Base-by-base conservation (phyloP, 306 rosid species). In the Potentilla sterilis region DNA sequence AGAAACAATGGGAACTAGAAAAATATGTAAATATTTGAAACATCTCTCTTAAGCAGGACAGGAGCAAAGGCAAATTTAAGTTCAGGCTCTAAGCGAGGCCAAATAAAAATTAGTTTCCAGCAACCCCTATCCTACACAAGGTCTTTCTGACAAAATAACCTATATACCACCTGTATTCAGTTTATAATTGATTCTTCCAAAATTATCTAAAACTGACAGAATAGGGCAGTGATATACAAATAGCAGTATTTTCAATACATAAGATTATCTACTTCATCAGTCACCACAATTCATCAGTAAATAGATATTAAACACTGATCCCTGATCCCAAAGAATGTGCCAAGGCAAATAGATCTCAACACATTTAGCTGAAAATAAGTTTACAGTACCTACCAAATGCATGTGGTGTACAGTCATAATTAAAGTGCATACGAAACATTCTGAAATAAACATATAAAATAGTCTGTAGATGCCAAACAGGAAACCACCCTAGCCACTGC, bases 401-500 rank as follows among this genome's bases (percentile, higher is more conserved):
- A 74, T 44, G 32, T 6, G 21, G 70, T 19, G 5, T 18, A 43
- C 32, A 59, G 35, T 5, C 77, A 46, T 62, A 44, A 65, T 61
- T n/a, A 47, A 42, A 74, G 47, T 41, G 57, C 43, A 44, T 43
- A 74, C 2, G 42, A 42, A 73, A 81, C 78, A 79, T 75, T 66
- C 64, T 52, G 64, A 62, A 81, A 67, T 59, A 67, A 75, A 79
- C 67, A 72, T 72, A 61, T 16, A 54, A 75, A 68, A 78, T 74
- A 40, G 81, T 73, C 77, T 77, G 83, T 82, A 63, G 54, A 46
- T 70, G 72, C 79, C 70, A 85, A 79, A 82, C 64, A 77, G 65
- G 80, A 81, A 82, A 59, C 79, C 83, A 81, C 78, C 77, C 86
- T 85, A 74, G 80, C 78, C 69, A 82, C 62, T 51, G 52, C 61